A percentile compares a stretch with the other conserved stretches of the same genome.
These are phyloP conservation scores for Colletotrichum nymphaeae DNA, from an alignment of 2,329 filamentous ascomycete genomes.

Conservation along the genomic window DNA sequence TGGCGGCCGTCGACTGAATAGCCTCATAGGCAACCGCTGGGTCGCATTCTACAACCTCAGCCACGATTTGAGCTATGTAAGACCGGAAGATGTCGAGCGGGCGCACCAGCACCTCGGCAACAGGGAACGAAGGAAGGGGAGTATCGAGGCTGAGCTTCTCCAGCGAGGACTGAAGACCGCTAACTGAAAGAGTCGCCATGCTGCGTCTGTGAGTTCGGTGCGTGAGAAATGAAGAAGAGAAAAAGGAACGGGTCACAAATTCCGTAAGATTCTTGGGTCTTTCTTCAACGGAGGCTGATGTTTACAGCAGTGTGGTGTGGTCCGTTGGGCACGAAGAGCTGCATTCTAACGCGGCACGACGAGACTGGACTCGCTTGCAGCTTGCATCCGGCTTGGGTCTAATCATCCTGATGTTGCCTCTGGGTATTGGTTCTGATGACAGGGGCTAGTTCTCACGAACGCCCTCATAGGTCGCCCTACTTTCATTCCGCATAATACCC, in stretches of 20 bases:
- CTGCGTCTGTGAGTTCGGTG: background rate
- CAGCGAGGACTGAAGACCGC: conserved; percentile 69
- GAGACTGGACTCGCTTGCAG: background rate
- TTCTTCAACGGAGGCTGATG: conserved; percentile 12
- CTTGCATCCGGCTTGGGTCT: too few species aligned
- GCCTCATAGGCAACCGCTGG: conserved; percentile 42
- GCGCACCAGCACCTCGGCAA: conserved; percentile 40
- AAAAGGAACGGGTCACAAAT: background rate
- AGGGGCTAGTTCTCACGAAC: background rate
- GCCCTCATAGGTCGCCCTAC: conserved; percentile 11
- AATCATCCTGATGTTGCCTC: background rate
- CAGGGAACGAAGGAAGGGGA: conserved; percentile 38
- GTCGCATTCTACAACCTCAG: conserved; percentile 38
- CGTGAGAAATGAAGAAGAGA: background rate
- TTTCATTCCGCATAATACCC: background rate
- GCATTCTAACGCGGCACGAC: background rate
- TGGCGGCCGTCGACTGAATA: conserved; percentile 41
- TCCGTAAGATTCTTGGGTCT: background rate
- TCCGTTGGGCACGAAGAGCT: background rate
- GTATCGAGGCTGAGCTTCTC: conserved; percentile 62
- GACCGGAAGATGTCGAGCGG: conserved; percentile 46
- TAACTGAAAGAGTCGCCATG: conserved; percentile 68
- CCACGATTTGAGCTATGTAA: conserved; percentile 41
- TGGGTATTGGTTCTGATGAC: background rate
- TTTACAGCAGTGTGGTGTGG: background rate